A percentile compares a stretch with the other conserved stretches of the same genome.
These are phyloP conservation scores for Corylus avellana DNA, from an alignment of 306 rosid genomes.

Conservation along the genomic window DNA sequence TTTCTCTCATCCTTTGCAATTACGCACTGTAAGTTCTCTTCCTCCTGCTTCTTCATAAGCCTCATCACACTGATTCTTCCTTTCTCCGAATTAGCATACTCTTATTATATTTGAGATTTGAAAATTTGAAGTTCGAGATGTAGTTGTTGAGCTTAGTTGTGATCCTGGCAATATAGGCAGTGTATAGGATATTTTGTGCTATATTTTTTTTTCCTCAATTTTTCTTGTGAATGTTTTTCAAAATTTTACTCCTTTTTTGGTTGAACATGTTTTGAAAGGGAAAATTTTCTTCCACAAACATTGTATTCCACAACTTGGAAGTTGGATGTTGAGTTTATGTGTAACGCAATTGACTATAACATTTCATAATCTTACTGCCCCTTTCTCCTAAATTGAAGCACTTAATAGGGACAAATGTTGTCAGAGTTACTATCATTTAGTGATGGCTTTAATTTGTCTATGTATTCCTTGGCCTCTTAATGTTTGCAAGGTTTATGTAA, in stretches of 20 bases:
- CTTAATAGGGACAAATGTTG: slow-evolving; percentile 2
- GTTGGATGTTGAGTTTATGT: not conserved
- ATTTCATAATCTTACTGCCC: not conserved
- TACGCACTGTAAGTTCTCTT: no score
- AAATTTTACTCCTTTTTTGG: not conserved
- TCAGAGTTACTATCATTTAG: not conserved
- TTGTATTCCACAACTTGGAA: not conserved
- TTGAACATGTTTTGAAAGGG: not conserved
- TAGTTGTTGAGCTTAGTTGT: no score
- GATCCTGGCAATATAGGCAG: no score
- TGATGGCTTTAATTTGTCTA: not conserved
- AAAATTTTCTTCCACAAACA: not conserved
- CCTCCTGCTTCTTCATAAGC: no score
- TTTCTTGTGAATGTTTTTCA: not conserved
- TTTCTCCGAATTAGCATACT: no score
- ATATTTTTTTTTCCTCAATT: no score
- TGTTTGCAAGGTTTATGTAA: not conserved
- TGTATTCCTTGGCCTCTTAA: not conserved
- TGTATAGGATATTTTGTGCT: no score
- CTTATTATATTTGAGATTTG: no score
- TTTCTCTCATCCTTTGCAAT: no score
- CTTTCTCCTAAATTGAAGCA: not conserved
- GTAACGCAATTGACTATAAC: not conserved
- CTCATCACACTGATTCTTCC: no score
- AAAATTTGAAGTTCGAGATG: no score